A percentile compares a stretch with the other conserved stretches of the same genome.
Evolutionary conservation across 2,329 filamentous ascomycete genomes (phyloP).

Genomic region (Plectosphaerella plurivora): DNA sequence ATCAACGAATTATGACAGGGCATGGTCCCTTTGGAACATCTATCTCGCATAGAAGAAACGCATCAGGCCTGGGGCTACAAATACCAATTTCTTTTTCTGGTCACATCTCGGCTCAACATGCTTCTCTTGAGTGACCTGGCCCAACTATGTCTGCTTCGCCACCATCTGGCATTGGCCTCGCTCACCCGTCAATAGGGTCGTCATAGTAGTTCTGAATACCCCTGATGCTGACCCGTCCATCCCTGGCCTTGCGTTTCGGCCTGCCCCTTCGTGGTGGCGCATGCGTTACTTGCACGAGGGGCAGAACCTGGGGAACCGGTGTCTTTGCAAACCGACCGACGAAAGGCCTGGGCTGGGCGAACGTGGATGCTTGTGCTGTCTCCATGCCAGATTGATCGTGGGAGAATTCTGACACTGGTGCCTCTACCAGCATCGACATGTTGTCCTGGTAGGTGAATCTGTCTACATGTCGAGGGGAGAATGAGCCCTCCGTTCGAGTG

Average conservation of each 20-base stretch:
- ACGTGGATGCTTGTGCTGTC: background rate
- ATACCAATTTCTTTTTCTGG: background rate
- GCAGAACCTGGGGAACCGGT: background rate
- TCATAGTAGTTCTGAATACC: constrained; percentile 8
- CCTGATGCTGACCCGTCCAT: constrained; percentile 8
- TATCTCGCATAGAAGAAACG: background rate
- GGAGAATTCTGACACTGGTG: constrained; percentile 2
- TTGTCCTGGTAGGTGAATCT: background rate
- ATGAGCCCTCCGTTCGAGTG: too few species aligned
- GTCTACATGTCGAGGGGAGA: background rate
- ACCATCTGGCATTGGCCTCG: background rate
- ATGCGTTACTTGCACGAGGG: background rate
- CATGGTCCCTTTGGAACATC: background rate
- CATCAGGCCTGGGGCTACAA: background rate
- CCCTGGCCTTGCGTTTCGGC: constrained; percentile 2
- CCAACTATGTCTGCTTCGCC: too few species aligned
- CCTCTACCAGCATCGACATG: constrained; percentile 3
- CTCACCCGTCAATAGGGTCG: constrained; percentile 11
- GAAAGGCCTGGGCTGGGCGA: constrained; percentile 10
- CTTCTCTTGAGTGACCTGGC: background rate
- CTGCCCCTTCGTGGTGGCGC: background rate
- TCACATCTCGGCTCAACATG: background rate
- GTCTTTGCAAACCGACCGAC: constrained; percentile 6
- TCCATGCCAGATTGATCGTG: background rate
- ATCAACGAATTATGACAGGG: background rate